phyloP scores from a whole-genome alignment of 192 early-diverging fungal species.

The Coemansia sp. region DNA sequence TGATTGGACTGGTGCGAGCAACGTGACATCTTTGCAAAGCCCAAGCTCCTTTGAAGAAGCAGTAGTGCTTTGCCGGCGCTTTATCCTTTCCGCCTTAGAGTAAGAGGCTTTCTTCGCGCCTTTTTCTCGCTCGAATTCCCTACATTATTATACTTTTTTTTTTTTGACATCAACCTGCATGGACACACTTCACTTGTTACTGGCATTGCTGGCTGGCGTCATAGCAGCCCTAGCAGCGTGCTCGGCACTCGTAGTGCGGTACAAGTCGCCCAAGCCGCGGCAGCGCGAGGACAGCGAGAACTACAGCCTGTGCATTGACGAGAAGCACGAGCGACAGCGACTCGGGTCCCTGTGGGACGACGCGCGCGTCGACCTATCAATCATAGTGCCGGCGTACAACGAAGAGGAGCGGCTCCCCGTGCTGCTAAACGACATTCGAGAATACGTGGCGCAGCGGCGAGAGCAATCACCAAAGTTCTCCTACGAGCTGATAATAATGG shows the following conservation, averaged over 20 bases:
- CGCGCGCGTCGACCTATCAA: conserved; percentile 63
- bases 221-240: conserved; percentile 14
- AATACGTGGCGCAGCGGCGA: conserved; percentile 62
- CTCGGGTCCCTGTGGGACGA: conserved; percentile 28
- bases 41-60: no score
- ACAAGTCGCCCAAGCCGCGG: conserved; percentile 48
- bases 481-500: conserved; percentile 91
- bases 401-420: conserved; percentile 81
- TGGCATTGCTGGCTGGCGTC: conserved; percentile 10
- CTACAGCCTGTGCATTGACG: conserved; percentile 45
- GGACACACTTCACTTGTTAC: conserved; percentile 7
- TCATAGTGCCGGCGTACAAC: conserved; percentile 93
- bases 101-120: no score
- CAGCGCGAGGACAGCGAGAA: conserved; percentile 55
- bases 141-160: no score
- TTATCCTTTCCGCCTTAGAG: no score
- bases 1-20: no score
- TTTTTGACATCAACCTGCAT: neutral
- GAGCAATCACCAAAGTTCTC: conserved; percentile 54
- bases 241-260: conserved; percentile 38
- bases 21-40: no score
- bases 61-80: no score
- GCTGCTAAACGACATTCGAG: conserved; percentile 83
- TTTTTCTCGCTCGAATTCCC: no score
- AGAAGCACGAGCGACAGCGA: conserved; percentile 35